Percentiles rank a stretch among this genome's conserved stretches.
phyloP scores from a whole-genome alignment of 805 yeast species.

The Wickerhamiella vanderwaltii region DNA sequence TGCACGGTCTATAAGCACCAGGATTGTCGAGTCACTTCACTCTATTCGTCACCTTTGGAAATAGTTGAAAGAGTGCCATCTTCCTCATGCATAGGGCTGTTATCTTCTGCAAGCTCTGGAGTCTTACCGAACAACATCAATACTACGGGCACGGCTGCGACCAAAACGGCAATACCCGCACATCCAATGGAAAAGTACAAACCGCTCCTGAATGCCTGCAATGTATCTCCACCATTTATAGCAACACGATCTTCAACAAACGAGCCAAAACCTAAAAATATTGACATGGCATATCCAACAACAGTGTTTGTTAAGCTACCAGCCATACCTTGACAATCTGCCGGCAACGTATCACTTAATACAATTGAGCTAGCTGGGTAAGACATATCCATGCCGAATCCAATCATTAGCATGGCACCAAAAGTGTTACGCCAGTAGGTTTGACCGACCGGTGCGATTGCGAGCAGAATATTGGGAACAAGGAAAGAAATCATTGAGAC shows the following conservation, averaged over 20 bases:
- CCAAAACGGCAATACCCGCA: constrained; percentile 44
- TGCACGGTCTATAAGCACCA: too few relatives aligned
- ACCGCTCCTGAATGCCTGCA: constrained; percentile 45
- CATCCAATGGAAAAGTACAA: constrained; percentile 50
- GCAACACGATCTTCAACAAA: constrained; percentile 16
- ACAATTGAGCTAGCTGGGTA: constrained; percentile 64
- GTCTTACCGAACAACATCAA: too few relatives aligned
- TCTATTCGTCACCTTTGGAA: too few relatives aligned
- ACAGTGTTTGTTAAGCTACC: constrained; percentile 61
- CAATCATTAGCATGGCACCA: constrained; percentile 43
- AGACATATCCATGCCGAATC: constrained; percentile 69
- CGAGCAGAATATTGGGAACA: constrained; percentile 34
- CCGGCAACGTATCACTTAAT: constrained; percentile 46
- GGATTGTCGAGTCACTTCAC: too few relatives aligned
- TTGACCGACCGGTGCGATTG: constrained; percentile 39
- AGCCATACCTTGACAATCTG: constrained; percentile 62
- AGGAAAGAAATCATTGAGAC: constrained; percentile 43
- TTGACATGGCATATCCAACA: constrained; percentile 57
- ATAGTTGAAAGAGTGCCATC: too few relatives aligned
- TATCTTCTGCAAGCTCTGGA: too few relatives aligned
- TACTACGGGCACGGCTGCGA: too few relatives aligned
- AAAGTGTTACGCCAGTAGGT: constrained; percentile 47
- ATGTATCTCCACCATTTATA: constrained; percentile 3
- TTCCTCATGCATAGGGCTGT: too few relatives aligned
- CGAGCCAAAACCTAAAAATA: constrained; percentile 57